Percentiles rank a stretch among this genome's conserved stretches.
Evolutionary conservation across 495 filamentous ascomycete species (phyloP).

Genomic region (Staphylotrichum longicolle): DNA sequence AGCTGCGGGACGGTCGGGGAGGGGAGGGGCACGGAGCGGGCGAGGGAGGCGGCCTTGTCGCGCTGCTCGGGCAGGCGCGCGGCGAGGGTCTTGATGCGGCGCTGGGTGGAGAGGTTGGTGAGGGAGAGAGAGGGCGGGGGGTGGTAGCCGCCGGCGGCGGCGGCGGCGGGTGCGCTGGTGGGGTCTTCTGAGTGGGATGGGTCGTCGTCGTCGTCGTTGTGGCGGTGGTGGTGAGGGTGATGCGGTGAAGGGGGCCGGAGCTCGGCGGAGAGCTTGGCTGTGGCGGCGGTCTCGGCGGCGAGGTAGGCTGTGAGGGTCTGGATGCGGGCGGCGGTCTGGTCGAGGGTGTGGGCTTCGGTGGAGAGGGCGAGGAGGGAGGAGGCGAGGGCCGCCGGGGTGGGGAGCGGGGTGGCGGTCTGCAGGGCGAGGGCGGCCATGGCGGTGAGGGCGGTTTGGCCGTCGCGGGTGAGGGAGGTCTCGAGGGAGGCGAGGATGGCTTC

Average conservation of each 20-base stretch:
- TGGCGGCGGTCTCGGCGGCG: constrained; percentile 18
- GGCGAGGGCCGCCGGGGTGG: constrained; percentile 39
- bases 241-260: constrained; percentile 13
- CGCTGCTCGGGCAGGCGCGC: constrained; percentile 55
- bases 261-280: constrained; percentile 1
- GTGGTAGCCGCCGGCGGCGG: constrained; percentile 41
- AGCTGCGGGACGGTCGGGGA: constrained; percentile 48
- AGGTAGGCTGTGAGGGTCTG: constrained; percentile 44
- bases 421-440: constrained; percentile 42
- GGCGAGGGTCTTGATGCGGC: constrained; percentile 57
- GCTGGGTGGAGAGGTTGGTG: constrained; percentile 61
- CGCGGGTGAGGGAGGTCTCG: constrained; percentile 38
- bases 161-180: not conserved
- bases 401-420: constrained; percentile 31
- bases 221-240: not conserved
- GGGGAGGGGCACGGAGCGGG: constrained; percentile 27
- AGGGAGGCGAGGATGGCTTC: constrained; percentile 41
- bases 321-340: constrained; percentile 44
- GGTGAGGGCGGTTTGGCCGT: constrained; percentile 44
- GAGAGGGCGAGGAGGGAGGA: constrained; percentile 40
- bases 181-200: not conserved
- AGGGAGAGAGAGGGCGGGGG: constrained; percentile 51
- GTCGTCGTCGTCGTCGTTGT: not conserved
- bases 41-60: constrained; percentile 42
- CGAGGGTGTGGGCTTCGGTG: constrained; percentile 37